phyloP scores from a whole-genome alignment of 495 filamentous ascomycete species.

The Aspergillus hancockii region DNA sequence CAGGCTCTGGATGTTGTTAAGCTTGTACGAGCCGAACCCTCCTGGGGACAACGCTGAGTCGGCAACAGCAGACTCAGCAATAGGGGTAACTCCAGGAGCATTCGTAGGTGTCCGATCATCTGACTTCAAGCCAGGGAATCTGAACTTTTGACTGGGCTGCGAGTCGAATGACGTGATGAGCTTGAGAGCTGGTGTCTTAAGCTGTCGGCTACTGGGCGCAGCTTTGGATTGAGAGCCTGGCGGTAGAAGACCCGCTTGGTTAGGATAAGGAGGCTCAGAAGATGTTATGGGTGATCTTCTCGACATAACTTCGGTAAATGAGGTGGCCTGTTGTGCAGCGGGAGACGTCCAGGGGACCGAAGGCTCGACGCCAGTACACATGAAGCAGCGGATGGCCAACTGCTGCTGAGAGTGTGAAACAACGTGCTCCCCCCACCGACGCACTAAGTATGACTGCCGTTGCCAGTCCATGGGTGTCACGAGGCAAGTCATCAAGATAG shows the following conservation, averaged over 20 bases:
- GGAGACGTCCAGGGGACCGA: slow-evolving; percentile 85
- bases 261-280: slow-evolving; percentile 34
- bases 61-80: slow-evolving; percentile 84
- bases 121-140: slow-evolving; percentile 64
- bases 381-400: slow-evolving; percentile 89
- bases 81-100: slow-evolving; percentile 79
- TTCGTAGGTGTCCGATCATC: slow-evolving; percentile 77
- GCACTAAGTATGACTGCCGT: slow-evolving; percentile 79
- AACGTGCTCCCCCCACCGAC: slow-evolving; percentile 93
- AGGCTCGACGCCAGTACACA: slow-evolving; percentile 75
- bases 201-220: slow-evolving; percentile 38
- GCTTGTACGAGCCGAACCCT: slow-evolving; percentile 66
- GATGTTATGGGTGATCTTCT: slow-evolving; percentile 48
- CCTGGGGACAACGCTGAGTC: slow-evolving; percentile 83
- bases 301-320: slow-evolving; percentile 35
- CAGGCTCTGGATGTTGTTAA: slow-evolving; percentile 55
- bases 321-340: slow-evolving; percentile 65
- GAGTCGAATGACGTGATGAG: slow-evolving; percentile 85
- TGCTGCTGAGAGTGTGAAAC: slow-evolving; percentile 83
- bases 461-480: slow-evolving; percentile 82
- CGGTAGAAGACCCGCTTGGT: slow-evolving; percentile 27
- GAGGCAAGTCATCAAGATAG: slow-evolving; percentile 75
- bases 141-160: slow-evolving; percentile 56
- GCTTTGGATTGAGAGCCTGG: slow-evolving; percentile 31
- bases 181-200: slow-evolving; percentile 85